Base-by-base conservation (phyloP, 176 grass and related monocot species). In the Pontederia paniculata region DNA sequence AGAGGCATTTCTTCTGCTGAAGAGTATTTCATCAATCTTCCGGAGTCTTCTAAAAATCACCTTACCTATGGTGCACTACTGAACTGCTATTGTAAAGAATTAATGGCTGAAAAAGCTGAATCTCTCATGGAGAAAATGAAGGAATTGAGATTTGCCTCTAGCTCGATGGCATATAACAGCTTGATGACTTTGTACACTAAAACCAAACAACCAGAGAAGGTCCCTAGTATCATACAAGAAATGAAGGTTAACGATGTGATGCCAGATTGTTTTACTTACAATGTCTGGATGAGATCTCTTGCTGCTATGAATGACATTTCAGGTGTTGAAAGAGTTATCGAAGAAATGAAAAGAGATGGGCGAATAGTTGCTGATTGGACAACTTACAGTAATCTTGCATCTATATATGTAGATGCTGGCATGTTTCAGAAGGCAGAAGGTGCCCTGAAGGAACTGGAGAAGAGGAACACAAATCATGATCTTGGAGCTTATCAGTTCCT, bases 331-430 rank as follows among this genome's bases (percentile, higher is more conserved):
- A 87, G 86, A 58, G 76, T 90, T 50, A 74, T 97, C 50, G 80
- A 97, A 81, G 93, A 97, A 66, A 97, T 97, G 93, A 86, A 79
- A 69, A 71, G 86, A 58, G 86, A 90, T 77, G 93, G 86, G 8
- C 83, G 93, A 63, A 77, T 97, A 73, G 17, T 68, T 63, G 84
- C 93, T 74, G 93, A 97, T 58, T 97, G 93, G 93, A 97, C 93
- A 44, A 97, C 93, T 25, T 97, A 90, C 48, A 90, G 93, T 73
- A 97, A 97, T 54, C 66, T 97, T 23, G 86, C 93, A 65, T 97
- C 93, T 31, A 97, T 97, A 62, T 97, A 84, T 42, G 80, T 83
- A 71, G 72, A 81, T 50, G 79, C 74, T 63, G 86, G 83, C 55
- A 37, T 72, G 75, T 74, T 69, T 74, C 79, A 88, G 72, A 97